phyloP scores from a whole-genome alignment of 495 filamentous ascomycete species.

The Aspergillus wentii region DNA sequence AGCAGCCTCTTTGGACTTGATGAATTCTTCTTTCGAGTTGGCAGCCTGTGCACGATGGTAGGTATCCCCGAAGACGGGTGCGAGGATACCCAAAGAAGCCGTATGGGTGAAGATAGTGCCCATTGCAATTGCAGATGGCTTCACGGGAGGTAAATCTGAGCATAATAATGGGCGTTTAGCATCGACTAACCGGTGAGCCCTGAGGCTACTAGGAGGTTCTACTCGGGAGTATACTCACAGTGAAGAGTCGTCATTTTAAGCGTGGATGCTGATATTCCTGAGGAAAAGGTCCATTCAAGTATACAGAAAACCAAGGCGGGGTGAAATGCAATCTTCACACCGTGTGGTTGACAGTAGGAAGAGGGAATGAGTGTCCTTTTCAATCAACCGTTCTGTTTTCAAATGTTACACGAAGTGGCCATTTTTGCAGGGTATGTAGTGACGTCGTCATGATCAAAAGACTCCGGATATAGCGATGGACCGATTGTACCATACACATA shows the following conservation, averaged over 20 bases:
- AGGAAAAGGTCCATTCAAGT: neutral
- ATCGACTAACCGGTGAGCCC: neutral
- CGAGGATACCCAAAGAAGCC: constrained; percentile 72
- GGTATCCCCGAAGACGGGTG: constrained; percentile 89
- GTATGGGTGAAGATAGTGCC: constrained; percentile 94
- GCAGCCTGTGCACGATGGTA: constrained; percentile 89
- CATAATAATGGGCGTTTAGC: constrained; percentile 3
- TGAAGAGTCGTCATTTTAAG: constrained; percentile 57
- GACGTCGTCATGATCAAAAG: constrained; percentile 43
- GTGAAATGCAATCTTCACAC: constrained; percentile 11
- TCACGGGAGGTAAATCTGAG: constrained; percentile 87
- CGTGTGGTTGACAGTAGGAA: no score
- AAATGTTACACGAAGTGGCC: no score
- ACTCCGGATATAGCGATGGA: no score
- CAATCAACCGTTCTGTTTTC: no score
- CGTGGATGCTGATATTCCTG: no score
- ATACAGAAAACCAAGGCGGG: neutral
- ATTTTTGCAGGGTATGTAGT: no score
- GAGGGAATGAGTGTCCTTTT: no score
- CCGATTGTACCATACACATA: no score
- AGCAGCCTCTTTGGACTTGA: constrained; percentile 87
- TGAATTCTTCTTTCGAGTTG: constrained; percentile 94
- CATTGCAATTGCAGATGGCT: constrained; percentile 94
- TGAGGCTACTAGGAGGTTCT: neutral
- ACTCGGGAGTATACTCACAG: constrained; percentile 45